These are phyloP conservation scores for Nitzschia palea DNA, from an alignment of 108 stramenopile species.

Conservation along the genomic window DNA sequence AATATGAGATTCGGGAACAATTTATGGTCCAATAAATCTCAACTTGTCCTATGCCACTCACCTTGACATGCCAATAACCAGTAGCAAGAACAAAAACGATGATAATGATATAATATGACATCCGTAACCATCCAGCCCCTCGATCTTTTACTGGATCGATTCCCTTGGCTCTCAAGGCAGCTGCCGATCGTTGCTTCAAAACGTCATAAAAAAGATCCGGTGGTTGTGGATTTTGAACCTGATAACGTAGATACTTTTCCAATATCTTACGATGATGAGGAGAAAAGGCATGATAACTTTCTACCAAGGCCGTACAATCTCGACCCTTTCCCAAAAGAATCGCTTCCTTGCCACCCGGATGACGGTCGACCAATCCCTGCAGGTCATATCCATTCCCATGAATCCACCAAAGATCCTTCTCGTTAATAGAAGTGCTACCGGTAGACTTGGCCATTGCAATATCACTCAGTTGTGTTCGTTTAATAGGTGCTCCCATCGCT, in stretches of 20 bases:
- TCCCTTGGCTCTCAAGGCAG: constrained; percentile 26
- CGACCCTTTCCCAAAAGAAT: constrained; percentile 57
- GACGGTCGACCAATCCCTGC: constrained; percentile 41
- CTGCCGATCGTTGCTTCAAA: constrained; percentile 33
- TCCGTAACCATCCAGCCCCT: constrained; percentile 26
- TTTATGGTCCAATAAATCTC: background rate
- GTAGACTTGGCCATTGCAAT: constrained; percentile 9
- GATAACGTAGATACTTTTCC: constrained; percentile 28
- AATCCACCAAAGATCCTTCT: constrained; percentile 50
- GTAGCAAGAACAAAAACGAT: constrained; percentile 1
- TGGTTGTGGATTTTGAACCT: background rate
- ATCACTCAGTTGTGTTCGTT: constrained; percentile 12
- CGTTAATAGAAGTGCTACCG: background rate
- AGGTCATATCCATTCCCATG: constrained; percentile 59
- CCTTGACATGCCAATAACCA: constrained; percentile 36
- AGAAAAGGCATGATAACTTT: constrained; percentile 65
- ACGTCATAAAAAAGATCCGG: constrained; percentile 51
- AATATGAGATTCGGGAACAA: background rate
- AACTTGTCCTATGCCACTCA: constrained; percentile 8
- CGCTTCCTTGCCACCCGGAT: constrained; percentile 68
- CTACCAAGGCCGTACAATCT: constrained; percentile 68
- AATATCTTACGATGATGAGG: constrained; percentile 27
- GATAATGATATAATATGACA: constrained; percentile 36
- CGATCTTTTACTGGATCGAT: constrained; percentile 48
- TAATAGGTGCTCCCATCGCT: background rate